Evolutionary conservation across 2,329 filamentous ascomycete species (phyloP), one percentile per base, ranked within the genome.

Genomic region (Trichoderma afroharzianum): DNA sequence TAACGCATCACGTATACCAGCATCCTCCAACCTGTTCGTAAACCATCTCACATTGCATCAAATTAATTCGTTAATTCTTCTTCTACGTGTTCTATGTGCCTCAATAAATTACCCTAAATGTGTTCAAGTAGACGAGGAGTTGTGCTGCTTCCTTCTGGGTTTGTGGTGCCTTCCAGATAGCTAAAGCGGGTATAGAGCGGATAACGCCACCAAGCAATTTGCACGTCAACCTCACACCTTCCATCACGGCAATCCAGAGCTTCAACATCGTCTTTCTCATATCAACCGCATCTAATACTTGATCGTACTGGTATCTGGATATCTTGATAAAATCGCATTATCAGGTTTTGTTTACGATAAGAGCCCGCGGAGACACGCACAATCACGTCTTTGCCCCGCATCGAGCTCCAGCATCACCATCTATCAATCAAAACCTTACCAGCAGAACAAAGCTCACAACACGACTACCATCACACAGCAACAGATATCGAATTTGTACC

Each of bases 161-260:
- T 33, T 24, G 53, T n/a, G 15, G 15, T 15, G 39, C 47, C 63
- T 21, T 24, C 63, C 15, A 21, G 28, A 24, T 30, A 53, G 64
- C 64, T 21, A 43, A 21, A 24, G 26, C 64, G 64, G 64, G 14
- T 59, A 68, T 58, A 57, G 24, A 43, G 64, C 64, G 64, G 53
- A 43, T 43, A 58, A 39, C 64, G 64, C 64, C 64, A 68, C 64
- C 50, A 68, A 68, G 39, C 24, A 15, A 58, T 58, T 47, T 59
- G 64, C 53, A 43, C 53, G 21, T 43, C 33, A 47, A 30, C 64
- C 53, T 59, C 50, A 33, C 63, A 18, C 33, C 21, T 58, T 59
- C 26, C 14, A 24, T 18, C 64, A 32, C 43, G 9, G 4, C 53
- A 47, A 32, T n/a, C 36, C 6, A 59, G 33, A 39, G 3, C 24